Base-by-base conservation (phyloP, 2,329 filamentous ascomycete species). In the Sphaerulina populicola region DNA sequence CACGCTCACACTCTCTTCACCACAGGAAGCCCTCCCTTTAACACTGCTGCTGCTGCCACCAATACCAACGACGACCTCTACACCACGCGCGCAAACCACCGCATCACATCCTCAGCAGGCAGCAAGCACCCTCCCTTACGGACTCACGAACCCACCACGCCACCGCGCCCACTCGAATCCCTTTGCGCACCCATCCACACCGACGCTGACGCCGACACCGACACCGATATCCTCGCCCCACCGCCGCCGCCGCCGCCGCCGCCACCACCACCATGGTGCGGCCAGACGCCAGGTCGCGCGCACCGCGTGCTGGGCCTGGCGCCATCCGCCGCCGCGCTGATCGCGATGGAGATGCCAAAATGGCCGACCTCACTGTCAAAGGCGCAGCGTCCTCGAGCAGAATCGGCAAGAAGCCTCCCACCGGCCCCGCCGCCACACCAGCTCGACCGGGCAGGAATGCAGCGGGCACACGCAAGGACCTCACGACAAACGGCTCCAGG, bases 311-410 rank as follows among this genome's bases (percentile, higher is more conserved):
- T 35, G 37, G 46, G 41, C 36, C 37, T 36, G 46, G 46, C 18
- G 51, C 44, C 39, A 36, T 52, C 23, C 44, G 50, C 30, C 52
- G 47, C 31, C 45, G 55, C 46, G 56, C 76, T 47, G 80, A 83
- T 63, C 74, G 73, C 60, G 80, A 83, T 71, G 80, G 80, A 31
- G 80, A 83, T 64, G 64, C 82, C 53, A 70, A 74, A 40, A 83
- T 83, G 80, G 67, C 67, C 45, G 64, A 69, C 33, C 67, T 66
- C 47, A 67, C 66, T 44, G 63, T 70, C 30, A 65, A 63, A 47
- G 62, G 60, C 15, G 59, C 64, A 45, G 23, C 23, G 4, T 59
- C 58, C 41, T 12, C 36, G 9, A 57, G 60, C 31, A 50, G 40
- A 38, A 60, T 65, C 46, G 57, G 61, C 46, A 65, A 66, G 50